phyloP scores from a whole-genome alignment of 225 moss, liverwort and hornwort species.

The Polytrichum formosum region DNA sequence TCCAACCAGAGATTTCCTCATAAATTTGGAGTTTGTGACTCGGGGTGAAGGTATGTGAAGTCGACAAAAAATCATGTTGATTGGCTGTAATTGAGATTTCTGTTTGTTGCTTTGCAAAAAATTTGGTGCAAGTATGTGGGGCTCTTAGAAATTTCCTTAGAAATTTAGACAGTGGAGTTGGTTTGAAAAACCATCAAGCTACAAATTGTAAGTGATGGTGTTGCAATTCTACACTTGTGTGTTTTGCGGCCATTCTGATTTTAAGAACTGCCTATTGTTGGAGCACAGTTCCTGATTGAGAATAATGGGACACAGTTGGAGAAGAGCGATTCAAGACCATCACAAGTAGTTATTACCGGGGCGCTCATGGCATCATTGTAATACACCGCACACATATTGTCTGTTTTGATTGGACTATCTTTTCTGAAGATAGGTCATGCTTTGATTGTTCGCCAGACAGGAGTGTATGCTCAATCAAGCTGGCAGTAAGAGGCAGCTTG shows the following conservation, averaged over 20 bases:
- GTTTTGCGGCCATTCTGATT: not conserved
- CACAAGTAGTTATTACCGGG: constrained; percentile 93
- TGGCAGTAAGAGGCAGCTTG: too few species aligned
- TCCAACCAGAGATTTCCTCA: too few species aligned
- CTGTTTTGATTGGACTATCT: not conserved
- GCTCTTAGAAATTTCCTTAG: too few species aligned
- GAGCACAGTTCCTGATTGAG: not conserved
- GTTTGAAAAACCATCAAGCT: constrained; percentile 46
- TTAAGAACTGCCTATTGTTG: not conserved
- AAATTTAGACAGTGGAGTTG: constrained; percentile 88
- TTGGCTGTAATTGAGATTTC: too few species aligned
- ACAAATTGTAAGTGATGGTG: constrained; percentile 35
- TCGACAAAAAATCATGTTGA: too few species aligned
- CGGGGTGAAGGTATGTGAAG: too few species aligned
- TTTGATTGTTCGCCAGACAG: not conserved
- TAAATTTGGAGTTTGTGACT: too few species aligned
- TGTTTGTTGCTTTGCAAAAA: too few species aligned
- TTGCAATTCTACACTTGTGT: not conserved
- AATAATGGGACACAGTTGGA: constrained; percentile 81
- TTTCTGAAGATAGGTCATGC: not conserved
- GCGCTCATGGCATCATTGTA: constrained; percentile 89
- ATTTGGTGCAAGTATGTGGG: too few species aligned
- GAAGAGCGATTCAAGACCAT: constrained; percentile 96
- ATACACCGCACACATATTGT: not conserved
- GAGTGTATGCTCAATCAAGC: too few species aligned